Evolutionary conservation across 306 rosid genomes (phyloP).

Genomic region (Trifolium repens): DNA sequence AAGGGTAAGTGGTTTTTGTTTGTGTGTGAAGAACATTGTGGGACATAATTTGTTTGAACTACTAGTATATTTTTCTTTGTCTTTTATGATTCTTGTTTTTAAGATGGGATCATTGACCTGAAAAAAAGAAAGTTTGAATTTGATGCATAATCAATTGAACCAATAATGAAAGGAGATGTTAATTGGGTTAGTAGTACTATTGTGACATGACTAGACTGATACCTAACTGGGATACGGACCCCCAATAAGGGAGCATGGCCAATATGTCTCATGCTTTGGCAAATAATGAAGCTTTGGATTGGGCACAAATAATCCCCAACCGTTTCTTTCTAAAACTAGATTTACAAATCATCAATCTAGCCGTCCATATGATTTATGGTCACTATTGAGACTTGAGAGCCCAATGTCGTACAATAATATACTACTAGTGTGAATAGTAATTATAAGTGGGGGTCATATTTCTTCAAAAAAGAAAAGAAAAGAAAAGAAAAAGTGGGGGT

Average conservation of each 20-base stretch:
- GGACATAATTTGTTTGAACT: slow-evolving; percentile 10
- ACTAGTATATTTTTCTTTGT: neutral
- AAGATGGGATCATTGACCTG: slow-evolving; percentile 34
- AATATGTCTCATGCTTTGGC: slow-evolving; percentile 38
- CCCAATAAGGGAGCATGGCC: slow-evolving; percentile 30
- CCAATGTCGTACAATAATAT: neutral
- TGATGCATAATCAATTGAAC: slow-evolving; percentile 29
- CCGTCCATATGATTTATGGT: slow-evolving; percentile 17
- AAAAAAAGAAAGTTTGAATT: slow-evolving; percentile 40
- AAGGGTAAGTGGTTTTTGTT: neutral
- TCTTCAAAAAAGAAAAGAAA: too few relatives aligned
- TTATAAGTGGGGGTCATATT: neutral
- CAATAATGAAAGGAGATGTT: slow-evolving; percentile 28
- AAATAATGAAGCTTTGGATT: slow-evolving; percentile 40
- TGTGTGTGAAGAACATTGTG: slow-evolving; percentile 23
- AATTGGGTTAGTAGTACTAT: slow-evolving; percentile 2
- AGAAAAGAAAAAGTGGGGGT: neutral
- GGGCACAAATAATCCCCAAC: slow-evolving; percentile 44
- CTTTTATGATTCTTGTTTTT: slow-evolving; percentile 11
- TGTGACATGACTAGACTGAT: slow-evolving; percentile 36
- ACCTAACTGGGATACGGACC: slow-evolving; percentile 43
- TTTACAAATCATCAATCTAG: slow-evolving; percentile 12
- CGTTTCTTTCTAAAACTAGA: slow-evolving; percentile 41
- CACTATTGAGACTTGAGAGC: neutral
- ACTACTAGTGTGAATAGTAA: neutral